These are phyloP conservation scores for Thielaviopsis musarum DNA, from an alignment of 2,329 filamentous ascomycete genomes.

Conservation along the genomic window DNA sequence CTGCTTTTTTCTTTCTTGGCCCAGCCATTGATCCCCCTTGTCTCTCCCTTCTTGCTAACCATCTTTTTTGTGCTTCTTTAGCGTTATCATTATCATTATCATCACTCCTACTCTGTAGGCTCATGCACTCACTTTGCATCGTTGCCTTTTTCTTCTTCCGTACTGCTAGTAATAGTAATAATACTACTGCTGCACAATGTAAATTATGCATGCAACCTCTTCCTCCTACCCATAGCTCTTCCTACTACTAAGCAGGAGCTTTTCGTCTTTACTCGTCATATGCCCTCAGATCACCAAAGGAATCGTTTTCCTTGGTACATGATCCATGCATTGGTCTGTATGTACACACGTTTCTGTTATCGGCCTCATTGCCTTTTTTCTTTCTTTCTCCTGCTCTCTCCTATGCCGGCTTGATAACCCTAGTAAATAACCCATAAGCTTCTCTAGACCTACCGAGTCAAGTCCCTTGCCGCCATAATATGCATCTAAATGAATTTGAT, in stretches of 20 bases:
- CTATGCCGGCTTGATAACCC: neutral
- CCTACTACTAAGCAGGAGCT: too few species aligned
- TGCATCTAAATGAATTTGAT: too few species aligned
- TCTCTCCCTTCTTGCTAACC: too few species aligned
- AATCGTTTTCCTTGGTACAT: neutral
- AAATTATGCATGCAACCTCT: neutral
- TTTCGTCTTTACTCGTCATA: too few species aligned
- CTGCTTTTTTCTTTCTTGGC: neutral
- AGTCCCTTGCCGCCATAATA: too few species aligned
- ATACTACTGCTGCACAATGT: too few species aligned
- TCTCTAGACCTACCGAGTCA: neutral
- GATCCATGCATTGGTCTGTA: neutral
- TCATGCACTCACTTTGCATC: neutral
- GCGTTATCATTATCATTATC: too few species aligned
- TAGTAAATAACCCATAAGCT: neutral
- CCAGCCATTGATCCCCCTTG: too few species aligned
- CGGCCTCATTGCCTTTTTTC: too few species aligned
- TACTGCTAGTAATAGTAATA: too few species aligned
- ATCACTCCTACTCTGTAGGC: neutral
- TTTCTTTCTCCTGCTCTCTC: too few species aligned
- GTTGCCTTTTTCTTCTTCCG: neutral
- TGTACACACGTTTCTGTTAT: neutral
- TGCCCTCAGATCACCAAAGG: neutral
- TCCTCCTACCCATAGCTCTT: neutral
- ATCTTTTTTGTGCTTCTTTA: neutral